These are phyloP conservation scores for Leishmania guyanensis DNA, from an alignment of 208 protist species.

Conservation along the genomic window DNA sequence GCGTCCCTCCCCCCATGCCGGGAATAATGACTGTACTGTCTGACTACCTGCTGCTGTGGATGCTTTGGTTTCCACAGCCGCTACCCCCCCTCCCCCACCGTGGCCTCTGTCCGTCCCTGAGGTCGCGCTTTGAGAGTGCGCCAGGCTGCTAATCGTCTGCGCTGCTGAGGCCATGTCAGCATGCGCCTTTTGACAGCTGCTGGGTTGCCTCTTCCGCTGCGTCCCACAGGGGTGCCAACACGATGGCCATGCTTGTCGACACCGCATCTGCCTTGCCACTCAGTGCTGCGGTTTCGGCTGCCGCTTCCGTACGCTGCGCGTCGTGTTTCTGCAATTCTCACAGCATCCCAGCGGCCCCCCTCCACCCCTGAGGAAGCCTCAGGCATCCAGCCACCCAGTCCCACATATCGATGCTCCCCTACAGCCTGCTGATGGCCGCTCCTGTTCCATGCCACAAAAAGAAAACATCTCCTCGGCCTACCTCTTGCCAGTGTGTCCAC, in stretches of 20 bases:
- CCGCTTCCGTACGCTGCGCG: neutral
- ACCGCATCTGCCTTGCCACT: neutral
- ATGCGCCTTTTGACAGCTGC: neutral
- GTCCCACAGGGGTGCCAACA: too few species aligned
- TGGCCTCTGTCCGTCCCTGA: too few species aligned
- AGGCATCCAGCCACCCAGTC: neutral
- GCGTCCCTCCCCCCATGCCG: neutral
- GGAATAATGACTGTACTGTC: too few species aligned
- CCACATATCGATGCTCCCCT: neutral
- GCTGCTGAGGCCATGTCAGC: neutral
- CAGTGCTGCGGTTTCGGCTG: neutral
- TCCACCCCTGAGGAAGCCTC: neutral
- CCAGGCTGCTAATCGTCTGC: neutral
- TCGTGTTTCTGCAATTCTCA: neutral
- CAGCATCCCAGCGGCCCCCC: neutral
- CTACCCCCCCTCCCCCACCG: neutral
- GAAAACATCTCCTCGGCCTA: neutral
- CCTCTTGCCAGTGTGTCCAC: neutral
- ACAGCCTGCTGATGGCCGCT: neutral
- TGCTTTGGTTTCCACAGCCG: neutral
- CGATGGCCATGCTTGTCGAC: too few species aligned
- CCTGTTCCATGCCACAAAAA: neutral
- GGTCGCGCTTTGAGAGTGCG: neutral
- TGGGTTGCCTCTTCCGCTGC: neutral
- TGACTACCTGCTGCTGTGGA: too few species aligned